Conservation (phyloP, 2,329 filamentous ascomycete species). For the Fusarium avenaceum region DNA sequence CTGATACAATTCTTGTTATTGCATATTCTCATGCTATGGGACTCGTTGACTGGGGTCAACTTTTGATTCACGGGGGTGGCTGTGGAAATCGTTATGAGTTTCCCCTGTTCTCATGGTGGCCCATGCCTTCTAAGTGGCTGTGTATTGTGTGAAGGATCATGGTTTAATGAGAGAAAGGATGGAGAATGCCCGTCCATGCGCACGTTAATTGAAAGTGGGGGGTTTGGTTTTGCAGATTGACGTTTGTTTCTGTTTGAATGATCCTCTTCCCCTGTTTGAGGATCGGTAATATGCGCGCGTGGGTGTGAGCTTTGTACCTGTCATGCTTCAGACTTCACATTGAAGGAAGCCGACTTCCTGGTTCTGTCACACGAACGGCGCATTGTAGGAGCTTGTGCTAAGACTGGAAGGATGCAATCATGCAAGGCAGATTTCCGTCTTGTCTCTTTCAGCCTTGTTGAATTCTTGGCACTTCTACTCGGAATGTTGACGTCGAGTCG, state of each 20-base stretch:
- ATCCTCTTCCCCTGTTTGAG: not conserved
- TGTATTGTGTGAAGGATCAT: not conserved
- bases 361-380: not conserved
- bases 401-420: not conserved
- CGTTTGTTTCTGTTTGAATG: constrained; percentile 14
- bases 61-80: constrained; percentile 20
- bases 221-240: not conserved
- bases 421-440: not conserved
- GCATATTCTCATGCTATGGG: not conserved
- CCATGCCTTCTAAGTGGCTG: constrained; percentile 9
- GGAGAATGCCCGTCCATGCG: constrained; percentile 5
- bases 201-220: constrained; percentile 6
- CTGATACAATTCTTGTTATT: not conserved
- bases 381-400: not conserved
- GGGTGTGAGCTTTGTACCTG: not conserved
- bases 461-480: not conserved
- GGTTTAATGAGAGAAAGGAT: constrained; percentile 15
- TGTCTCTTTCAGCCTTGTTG: not conserved
- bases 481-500: not conserved
- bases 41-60: constrained; percentile 12
- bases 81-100: constrained; percentile 10
- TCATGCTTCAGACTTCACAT: not conserved
- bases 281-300: constrained; percentile 5
- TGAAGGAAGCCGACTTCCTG: not conserved
- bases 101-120: constrained; percentile 7